A percentile compares a stretch with the other conserved stretches of the same genome.
These are phyloP conservation scores for Scheffersomyces quercinus DNA, from an alignment of 1,139 yeast species.

Conservation along the genomic window DNA sequence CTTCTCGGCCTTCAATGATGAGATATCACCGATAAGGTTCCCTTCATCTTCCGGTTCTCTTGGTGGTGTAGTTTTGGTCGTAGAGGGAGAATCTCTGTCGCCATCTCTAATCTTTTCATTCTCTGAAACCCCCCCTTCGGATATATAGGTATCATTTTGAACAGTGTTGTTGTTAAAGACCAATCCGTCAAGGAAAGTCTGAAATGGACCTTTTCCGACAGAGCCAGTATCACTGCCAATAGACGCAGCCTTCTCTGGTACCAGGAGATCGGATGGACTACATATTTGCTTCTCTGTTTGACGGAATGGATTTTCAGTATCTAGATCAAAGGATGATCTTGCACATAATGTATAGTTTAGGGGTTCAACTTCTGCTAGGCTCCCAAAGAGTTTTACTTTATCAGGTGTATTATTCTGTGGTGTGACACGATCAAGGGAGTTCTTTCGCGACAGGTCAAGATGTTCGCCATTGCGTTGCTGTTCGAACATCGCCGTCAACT, in stretches of 20 bases:
- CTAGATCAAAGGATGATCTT: not conserved
- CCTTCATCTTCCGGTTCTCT: conserved; percentile 21
- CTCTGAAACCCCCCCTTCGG: conserved; percentile 16
- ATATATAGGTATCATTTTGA: conserved; percentile 9
- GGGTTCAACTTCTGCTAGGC: conserved; percentile 16
- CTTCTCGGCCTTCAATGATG: conserved; percentile 10
- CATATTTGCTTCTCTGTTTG: not conserved
- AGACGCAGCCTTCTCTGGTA: conserved; percentile 3
- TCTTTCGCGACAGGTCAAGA: conserved; percentile 1
- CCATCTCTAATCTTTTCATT: conserved; percentile 19
- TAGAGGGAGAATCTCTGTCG: conserved; percentile 19
- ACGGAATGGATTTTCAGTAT: not conserved
- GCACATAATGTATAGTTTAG: not conserved
- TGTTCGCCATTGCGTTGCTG: conserved; percentile 1
- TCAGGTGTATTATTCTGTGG: conserved; percentile 32
- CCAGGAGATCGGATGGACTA: not conserved
- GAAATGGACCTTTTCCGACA: conserved; percentile 34
- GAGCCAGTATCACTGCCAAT: conserved; percentile 6
- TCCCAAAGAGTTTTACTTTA: conserved; percentile 41
- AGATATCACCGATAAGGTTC: conserved; percentile 5
- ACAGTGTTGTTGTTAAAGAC: conserved; percentile 10
- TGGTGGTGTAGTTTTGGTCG: conserved; percentile 36
- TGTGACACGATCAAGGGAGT: conserved; percentile 14
- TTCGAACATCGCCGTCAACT: conserved; percentile 21
- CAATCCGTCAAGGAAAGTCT: conserved; percentile 34